These are phyloP conservation scores for Solanum peruvianum DNA, from an alignment of 257 asterid species.

Conservation along the genomic window DNA sequence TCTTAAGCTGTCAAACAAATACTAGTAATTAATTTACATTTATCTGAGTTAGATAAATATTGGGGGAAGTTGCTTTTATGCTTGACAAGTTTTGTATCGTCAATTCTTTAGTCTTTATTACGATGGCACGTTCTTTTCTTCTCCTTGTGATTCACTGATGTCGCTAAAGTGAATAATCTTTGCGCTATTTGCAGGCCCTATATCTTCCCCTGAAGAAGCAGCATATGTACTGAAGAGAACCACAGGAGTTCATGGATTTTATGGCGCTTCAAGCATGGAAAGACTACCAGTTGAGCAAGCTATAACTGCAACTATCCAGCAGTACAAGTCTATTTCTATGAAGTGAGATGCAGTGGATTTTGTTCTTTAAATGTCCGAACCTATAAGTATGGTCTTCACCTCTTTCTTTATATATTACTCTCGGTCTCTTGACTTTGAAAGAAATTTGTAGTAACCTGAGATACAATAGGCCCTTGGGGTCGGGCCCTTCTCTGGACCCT, in stretches of 20 bases:
- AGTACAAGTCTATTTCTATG: slow-evolving; percentile 65
- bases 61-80: background rate
- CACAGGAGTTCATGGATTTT: slow-evolving; percentile 86
- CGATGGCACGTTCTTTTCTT: background rate
- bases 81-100: background rate
- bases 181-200: slow-evolving; percentile 50
- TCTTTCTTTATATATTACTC: too few species aligned
- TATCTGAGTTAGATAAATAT: too few species aligned
- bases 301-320: slow-evolving; percentile 59
- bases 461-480: too few species aligned
- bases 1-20: too few species aligned
- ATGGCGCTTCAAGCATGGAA: slow-evolving; percentile 95
- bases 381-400: too few species aligned
- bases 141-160: background rate
- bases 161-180: background rate
- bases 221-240: slow-evolving; percentile 80
- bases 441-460: too few species aligned
- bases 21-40: too few species aligned
- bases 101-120: background rate
- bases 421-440: too few species aligned
- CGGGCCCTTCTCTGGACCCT: too few species aligned
- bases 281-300: slow-evolving; percentile 98
- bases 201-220: slow-evolving; percentile 73
- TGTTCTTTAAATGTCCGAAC: too few species aligned
- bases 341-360: slow-evolving; percentile 4